These are phyloP conservation scores for Phalaenopsis equestris DNA, from an alignment of 106 monocot species.

Conservation along the genomic window DNA sequence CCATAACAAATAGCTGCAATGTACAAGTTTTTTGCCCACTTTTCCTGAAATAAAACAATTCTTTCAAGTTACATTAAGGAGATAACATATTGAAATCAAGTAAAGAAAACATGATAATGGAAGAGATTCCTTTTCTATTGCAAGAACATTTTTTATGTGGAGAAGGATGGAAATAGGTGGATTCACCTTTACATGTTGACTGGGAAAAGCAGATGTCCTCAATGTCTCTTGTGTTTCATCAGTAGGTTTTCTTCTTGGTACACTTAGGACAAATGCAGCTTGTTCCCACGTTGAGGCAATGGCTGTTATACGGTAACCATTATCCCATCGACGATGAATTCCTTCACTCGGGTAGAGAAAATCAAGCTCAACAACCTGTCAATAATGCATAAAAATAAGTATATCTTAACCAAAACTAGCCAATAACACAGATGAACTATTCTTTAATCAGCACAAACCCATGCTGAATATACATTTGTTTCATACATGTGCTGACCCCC, in stretches of 20 bases:
- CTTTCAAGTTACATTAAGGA: background rate
- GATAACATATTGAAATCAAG: too few species aligned
- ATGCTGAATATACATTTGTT: too few species aligned
- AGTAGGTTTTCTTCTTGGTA: constrained; percentile 59
- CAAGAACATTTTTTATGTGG: too few species aligned
- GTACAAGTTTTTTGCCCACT: constrained; percentile 85
- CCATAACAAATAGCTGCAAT: constrained; percentile 82
- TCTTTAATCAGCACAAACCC: too few species aligned
- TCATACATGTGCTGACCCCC: too few species aligned
- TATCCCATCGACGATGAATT: constrained; percentile 78
- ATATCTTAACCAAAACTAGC: too few species aligned
- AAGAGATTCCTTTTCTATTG: too few species aligned
- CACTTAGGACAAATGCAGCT: constrained; percentile 74
- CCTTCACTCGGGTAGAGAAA: constrained; percentile 87
- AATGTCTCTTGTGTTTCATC: constrained; percentile 93
- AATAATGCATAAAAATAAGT: background rate
- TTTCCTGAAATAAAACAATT: constrained; percentile 47
- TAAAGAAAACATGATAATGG: too few species aligned
- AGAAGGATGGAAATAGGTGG: background rate
- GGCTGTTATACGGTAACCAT: constrained; percentile 77
- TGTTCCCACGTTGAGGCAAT: constrained; percentile 85
- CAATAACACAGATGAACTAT: too few species aligned
- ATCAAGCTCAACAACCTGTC: constrained; percentile 77
- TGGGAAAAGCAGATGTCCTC: constrained; percentile 76
- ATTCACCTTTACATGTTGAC: constrained; percentile 78